Conservation (phyloP, 176 grass and related monocot genomes). For the Cenchrus americanus region DNA sequence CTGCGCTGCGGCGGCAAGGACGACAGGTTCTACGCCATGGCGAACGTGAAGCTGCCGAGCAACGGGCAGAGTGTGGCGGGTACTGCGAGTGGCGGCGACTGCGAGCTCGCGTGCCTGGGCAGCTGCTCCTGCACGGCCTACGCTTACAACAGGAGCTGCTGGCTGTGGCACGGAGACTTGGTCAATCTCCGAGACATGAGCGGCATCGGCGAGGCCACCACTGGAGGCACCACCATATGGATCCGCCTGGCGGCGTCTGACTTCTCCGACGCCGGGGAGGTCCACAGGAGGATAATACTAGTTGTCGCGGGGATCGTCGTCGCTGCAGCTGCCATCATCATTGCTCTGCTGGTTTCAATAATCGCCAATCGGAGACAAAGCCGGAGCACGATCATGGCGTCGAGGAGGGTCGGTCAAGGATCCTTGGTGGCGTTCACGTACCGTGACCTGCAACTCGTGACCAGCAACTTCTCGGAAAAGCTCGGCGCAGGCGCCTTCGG, state of each 20-base stretch:
- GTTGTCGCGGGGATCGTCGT: not conserved
- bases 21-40: slow-evolving; percentile 45
- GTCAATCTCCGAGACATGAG: slow-evolving; percentile 49
- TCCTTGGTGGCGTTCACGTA: slow-evolving; percentile 50
- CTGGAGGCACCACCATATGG: slow-evolving; percentile 27
- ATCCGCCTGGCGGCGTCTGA: slow-evolving; percentile 58
- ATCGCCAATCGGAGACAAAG: not conserved
- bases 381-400: not conserved
- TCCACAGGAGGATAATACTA: not conserved
- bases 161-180: slow-evolving; percentile 49
- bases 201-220: not conserved
- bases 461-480: slow-evolving; percentile 68
- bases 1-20: slow-evolving; percentile 31
- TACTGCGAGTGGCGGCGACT: slow-evolving; percentile 16
- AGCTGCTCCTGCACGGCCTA: slow-evolving; percentile 60
- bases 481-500: slow-evolving; percentile 67
- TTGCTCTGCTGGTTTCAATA: not conserved
- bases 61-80: not conserved
- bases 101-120: slow-evolving; percentile 46
- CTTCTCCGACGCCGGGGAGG: not conserved
- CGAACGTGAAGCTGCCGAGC: slow-evolving; percentile 42
- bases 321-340: not conserved
- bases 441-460: slow-evolving; percentile 51
- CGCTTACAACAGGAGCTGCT: slow-evolving; percentile 47
- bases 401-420: slow-evolving; percentile 27